phyloP scores from a whole-genome alignment of 2,329 filamentous ascomycete genomes.

The Dactylonectria estremocensis region DNA sequence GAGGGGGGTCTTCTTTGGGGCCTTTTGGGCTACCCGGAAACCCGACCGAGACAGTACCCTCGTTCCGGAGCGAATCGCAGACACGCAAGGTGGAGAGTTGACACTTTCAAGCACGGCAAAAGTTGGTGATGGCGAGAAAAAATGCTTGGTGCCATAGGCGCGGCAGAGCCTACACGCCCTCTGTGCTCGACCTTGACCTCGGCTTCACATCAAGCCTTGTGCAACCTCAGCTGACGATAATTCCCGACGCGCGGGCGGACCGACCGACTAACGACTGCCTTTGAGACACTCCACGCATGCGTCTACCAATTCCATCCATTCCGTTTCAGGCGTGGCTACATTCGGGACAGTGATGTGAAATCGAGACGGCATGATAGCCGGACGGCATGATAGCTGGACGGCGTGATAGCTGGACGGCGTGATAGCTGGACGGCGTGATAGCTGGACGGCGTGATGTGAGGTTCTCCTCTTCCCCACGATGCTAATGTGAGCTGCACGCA shows the following conservation, averaged over 20 bases:
- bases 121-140: not conserved
- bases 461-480: slow-evolving; percentile 27
- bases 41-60: slow-evolving; percentile 39
- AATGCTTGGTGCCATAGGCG: slow-evolving; percentile 18
- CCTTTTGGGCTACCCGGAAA: slow-evolving; percentile 25
- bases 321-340: slow-evolving; percentile 18
- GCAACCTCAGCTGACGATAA: not conserved
- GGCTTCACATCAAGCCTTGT: not conserved
- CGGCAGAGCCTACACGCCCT: slow-evolving; percentile 3
- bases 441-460: slow-evolving; percentile 11
- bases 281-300: slow-evolving; percentile 14
- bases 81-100: slow-evolving; percentile 32
- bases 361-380: slow-evolving; percentile 21
- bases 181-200: not conserved
- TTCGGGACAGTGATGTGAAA: slow-evolving; percentile 24
- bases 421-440: slow-evolving; percentile 17
- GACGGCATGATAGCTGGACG: slow-evolving; percentile 17
- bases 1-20: not conserved
- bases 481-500: slow-evolving; percentile 22
- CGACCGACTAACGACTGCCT: not conserved
- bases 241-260: too few relatives aligned
- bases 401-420: slow-evolving; percentile 13
- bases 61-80: slow-evolving; percentile 30
- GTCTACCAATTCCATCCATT: slow-evolving; percentile 10
- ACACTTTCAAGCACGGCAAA: slow-evolving; percentile 17